phyloP scores from a whole-genome alignment of 805 yeast species.

The Ogataea nakhonphanomensis region DNA sequence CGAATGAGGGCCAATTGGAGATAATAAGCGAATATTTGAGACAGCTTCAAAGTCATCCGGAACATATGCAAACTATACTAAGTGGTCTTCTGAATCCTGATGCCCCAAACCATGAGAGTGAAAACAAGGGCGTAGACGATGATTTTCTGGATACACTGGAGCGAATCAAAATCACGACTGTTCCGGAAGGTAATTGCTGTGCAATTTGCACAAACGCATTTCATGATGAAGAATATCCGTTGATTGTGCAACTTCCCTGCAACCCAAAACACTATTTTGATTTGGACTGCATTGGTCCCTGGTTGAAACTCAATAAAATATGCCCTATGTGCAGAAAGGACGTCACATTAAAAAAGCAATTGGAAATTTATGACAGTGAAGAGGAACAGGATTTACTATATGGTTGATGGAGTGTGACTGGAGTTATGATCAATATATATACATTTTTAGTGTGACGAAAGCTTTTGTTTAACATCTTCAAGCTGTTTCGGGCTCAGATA shows the following conservation, averaged over 20 bases:
- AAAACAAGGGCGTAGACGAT: constrained; percentile 54
- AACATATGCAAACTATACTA: constrained; percentile 11
- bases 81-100: constrained; percentile 12
- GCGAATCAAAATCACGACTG: constrained; percentile 47
- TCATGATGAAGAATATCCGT: constrained; percentile 69
- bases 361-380: constrained; percentile 40
- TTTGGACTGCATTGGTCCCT: constrained; percentile 85
- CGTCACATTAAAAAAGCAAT: constrained; percentile 45
- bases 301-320: constrained; percentile 71
- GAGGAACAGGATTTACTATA: constrained; percentile 75
- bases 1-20: not conserved
- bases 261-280: constrained; percentile 69
- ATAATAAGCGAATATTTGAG: constrained; percentile 11
- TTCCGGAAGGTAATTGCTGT: constrained; percentile 57
- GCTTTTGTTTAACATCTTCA: constrained; percentile 16
- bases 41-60: constrained; percentile 6
- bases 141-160: constrained; percentile 74
- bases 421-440: constrained; percentile 4
- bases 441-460: not conserved
- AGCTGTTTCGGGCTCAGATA: constrained; percentile 36
- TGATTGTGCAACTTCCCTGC: constrained; percentile 76
- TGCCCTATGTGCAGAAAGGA: constrained; percentile 88
- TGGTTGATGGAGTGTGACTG: constrained; percentile 41
- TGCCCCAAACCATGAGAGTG: constrained; percentile 4
- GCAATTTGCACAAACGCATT: constrained; percentile 81